Evolutionary conservation across 768 basidiomycete genomes (phyloP).

Genomic region (Hysterangium stoloniferum): DNA sequence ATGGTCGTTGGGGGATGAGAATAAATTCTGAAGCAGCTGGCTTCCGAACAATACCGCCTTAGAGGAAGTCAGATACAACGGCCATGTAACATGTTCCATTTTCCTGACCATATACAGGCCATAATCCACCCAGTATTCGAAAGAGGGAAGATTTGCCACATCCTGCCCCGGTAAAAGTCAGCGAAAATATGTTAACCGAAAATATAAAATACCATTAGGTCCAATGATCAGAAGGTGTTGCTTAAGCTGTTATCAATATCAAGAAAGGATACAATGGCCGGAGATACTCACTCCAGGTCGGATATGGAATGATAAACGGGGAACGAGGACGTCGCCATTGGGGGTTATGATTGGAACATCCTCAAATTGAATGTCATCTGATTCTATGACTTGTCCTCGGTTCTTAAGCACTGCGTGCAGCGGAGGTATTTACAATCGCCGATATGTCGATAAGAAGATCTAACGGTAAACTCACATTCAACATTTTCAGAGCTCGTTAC

Average conservation of each 20-base stretch:
- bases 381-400: constrained; percentile 71
- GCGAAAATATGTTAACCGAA: background rate
- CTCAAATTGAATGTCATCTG: constrained; percentile 88
- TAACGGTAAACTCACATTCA: constrained; percentile 61
- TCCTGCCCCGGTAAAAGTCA: constrained; percentile 31
- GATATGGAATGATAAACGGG: constrained; percentile 79
- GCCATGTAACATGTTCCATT: background rate
- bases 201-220: constrained; percentile 61
- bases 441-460: too few relatives aligned
- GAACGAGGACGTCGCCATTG: constrained; percentile 87
- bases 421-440: too few relatives aligned
- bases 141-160: constrained; percentile 90
- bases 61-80: background rate
- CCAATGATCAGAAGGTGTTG: constrained; percentile 91
- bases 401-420: constrained; percentile 67
- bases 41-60: constrained; percentile 75
- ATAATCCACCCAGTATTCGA: constrained; percentile 93
- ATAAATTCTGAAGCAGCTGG: constrained; percentile 86
- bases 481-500: constrained; percentile 70
- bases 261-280: background rate
- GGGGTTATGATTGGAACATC: constrained; percentile 94
- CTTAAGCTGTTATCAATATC: constrained; percentile 30
- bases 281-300: constrained; percentile 63
- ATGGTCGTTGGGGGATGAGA: constrained; percentile 92
- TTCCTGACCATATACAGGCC: constrained; percentile 60